Percentiles rank a stretch among this genome's conserved stretches.
Evolutionary conservation across 2,329 filamentous ascomycete genomes (phyloP).

Genomic region (Setomelanomma holmii): DNA sequence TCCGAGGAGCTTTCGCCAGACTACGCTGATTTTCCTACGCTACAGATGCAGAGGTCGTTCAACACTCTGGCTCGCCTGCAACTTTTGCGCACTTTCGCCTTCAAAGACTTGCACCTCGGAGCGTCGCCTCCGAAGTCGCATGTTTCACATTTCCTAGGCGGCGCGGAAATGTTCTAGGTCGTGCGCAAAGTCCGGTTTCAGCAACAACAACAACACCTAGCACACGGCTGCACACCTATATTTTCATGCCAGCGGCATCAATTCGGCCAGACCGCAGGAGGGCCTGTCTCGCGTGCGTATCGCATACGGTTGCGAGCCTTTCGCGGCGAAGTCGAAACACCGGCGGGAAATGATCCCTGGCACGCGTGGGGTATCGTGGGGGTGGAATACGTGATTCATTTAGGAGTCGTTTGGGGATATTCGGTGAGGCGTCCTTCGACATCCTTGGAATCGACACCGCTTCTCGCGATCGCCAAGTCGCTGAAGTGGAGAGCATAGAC

Average conservation of each 20-base stretch:
- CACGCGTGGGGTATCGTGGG: constrained; percentile 32
- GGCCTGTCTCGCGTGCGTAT: too few species aligned
- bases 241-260: too few species aligned
- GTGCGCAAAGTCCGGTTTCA: constrained; percentile 10
- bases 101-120: neutral
- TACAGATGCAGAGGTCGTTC: constrained; percentile 18
- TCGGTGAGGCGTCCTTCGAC: constrained; percentile 8
- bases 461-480: constrained; percentile 22
- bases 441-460: constrained; percentile 7
- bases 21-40: constrained; percentile 18
- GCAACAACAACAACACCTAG: neutral
- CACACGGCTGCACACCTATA: neutral
- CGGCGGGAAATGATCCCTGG: constrained; percentile 20
- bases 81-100: constrained; percentile 6
- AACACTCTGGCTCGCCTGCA: constrained; percentile 5
- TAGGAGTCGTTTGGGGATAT: constrained; percentile 28
- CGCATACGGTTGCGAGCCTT: constrained; percentile 9
- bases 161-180: constrained; percentile 18
- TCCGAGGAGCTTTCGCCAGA: constrained; percentile 2
- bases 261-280: too few species aligned
- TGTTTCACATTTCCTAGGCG: constrained; percentile 5
- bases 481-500: constrained; percentile 19
- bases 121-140: neutral
- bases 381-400: constrained; percentile 39
- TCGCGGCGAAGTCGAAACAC: constrained; percentile 13